Conservation (phyloP, 2,329 filamentous ascomycete genomes). For the Botrytis pseudocinerea region DNA sequence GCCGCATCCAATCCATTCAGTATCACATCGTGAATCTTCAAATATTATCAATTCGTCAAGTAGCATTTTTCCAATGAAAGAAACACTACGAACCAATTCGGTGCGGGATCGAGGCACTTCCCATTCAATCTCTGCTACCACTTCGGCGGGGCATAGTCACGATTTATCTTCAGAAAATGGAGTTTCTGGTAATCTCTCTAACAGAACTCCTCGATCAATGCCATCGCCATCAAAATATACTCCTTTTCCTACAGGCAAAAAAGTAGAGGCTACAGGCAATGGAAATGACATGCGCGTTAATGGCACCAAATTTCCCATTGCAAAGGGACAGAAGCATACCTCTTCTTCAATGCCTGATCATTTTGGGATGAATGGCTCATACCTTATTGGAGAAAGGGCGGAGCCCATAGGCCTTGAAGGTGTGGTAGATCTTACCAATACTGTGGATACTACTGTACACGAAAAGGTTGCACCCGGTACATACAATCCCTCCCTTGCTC, state of each 20-base stretch:
- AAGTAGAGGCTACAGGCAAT: background rate
- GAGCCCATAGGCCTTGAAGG: slow-evolving; percentile 31
- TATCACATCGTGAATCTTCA: background rate
- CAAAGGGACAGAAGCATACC: background rate
- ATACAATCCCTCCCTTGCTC: slow-evolving; percentile 23
- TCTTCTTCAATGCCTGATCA: background rate
- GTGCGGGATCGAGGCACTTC: background rate
- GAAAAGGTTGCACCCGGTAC: slow-evolving; percentile 38
- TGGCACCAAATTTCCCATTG: background rate
- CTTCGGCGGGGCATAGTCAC: background rate
- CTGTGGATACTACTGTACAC: slow-evolving; percentile 37
- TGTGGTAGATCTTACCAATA: slow-evolving; percentile 36
- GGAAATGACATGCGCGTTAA: background rate
- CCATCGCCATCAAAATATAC: slow-evolving; percentile 6
- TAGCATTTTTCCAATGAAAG: slow-evolving; percentile 5
- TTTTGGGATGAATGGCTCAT: slow-evolving; percentile 1
- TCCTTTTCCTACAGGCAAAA: background rate
- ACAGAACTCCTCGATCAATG: slow-evolving; percentile 16
- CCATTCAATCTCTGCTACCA: background rate
- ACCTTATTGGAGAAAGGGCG: slow-evolving; percentile 12
- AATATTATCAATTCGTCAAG: background rate
- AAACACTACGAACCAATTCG: background rate
- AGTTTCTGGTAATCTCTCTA: background rate
- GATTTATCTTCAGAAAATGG: slow-evolving; percentile 1
- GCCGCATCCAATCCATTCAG: background rate